phyloP scores from a whole-genome alignment of 2,329 filamentous ascomycete species.

The Clonostachys chloroleuca region DNA sequence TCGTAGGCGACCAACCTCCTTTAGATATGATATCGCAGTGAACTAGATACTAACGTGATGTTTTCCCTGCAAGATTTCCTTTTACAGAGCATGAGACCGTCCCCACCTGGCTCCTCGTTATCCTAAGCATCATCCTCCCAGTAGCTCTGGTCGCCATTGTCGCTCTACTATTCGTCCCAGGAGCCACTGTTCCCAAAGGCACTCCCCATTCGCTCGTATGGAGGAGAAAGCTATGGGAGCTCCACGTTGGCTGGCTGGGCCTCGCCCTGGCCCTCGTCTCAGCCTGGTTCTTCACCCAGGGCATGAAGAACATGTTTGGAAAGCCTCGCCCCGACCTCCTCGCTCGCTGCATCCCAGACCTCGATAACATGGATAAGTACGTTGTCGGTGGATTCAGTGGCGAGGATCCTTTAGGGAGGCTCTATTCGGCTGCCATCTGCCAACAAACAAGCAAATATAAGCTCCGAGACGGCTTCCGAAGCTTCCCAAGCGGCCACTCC shows the following conservation, averaged over 20 bases:
- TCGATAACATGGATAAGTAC: slow-evolving; percentile 54
- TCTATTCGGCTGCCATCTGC: slow-evolving; percentile 79
- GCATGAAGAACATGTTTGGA: slow-evolving; percentile 74
- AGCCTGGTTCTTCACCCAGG: slow-evolving; percentile 77
- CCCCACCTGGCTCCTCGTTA: slow-evolving; percentile 56
- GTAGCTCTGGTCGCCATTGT: slow-evolving; percentile 64
- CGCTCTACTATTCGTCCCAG: slow-evolving; percentile 67
- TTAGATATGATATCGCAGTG: slow-evolving; percentile 1
- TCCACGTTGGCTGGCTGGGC: slow-evolving; percentile 81
- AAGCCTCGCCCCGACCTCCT: slow-evolving; percentile 79
- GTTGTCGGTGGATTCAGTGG: slow-evolving; percentile 57
- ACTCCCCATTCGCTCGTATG: slow-evolving; percentile 64
- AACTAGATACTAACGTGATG: no score
- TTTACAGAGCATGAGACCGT: slow-evolving; percentile 69
- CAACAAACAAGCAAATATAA: slow-evolving; percentile 52
- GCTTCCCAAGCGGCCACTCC: slow-evolving; percentile 54
- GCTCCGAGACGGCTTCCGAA: slow-evolving; percentile 80
- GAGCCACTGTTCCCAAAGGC: slow-evolving; percentile 57
- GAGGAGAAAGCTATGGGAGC: slow-evolving; percentile 85
- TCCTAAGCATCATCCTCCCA: slow-evolving; percentile 63
- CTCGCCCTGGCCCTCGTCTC: slow-evolving; percentile 67
- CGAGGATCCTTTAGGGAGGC: slow-evolving; percentile 51
- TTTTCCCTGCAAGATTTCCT: slow-evolving; percentile 53
- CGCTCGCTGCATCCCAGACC: slow-evolving; percentile 71
- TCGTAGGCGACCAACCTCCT: slow-evolving; percentile 38